phyloP scores from a whole-genome alignment of 2,329 filamentous ascomycete genomes.

The Camptophora hylomeconis region DNA sequence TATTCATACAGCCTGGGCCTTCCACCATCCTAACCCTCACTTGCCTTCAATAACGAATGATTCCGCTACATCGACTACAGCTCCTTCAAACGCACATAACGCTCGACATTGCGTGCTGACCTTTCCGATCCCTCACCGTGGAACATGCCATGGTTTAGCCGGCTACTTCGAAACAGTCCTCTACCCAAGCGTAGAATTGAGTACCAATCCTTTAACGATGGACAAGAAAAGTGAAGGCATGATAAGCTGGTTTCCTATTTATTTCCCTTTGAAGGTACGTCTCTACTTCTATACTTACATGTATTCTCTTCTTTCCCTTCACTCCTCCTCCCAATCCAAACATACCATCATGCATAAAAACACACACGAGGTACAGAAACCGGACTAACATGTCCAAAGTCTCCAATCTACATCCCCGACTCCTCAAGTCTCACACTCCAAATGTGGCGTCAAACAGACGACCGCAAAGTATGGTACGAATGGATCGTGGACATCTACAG shows the following conservation, averaged over 20 bases:
- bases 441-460: slow-evolving; percentile 94
- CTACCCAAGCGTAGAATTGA: slow-evolving; percentile 71
- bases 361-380: too few species aligned
- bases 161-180: slow-evolving; percentile 97
- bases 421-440: slow-evolving; percentile 75
- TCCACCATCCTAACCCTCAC: slow-evolving; percentile 23
- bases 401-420: slow-evolving; percentile 72
- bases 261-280: slow-evolving; percentile 83
- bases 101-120: slow-evolving; percentile 62
- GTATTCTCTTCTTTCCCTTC: slow-evolving; percentile 1
- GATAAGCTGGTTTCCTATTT: slow-evolving; percentile 99
- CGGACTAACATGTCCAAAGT: too few species aligned
- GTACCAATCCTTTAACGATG: slow-evolving; percentile 84
- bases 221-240: slow-evolving; percentile 89
- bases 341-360: slow-evolving; percentile 1
- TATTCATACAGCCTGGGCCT: slow-evolving; percentile 33
- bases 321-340: neutral
- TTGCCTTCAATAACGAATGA: slow-evolving; percentile 22
- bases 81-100: slow-evolving; percentile 68
- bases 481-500: slow-evolving; percentile 83
- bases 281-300: slow-evolving; percentile 1
- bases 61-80: slow-evolving; percentile 28
- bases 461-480: slow-evolving; percentile 96
- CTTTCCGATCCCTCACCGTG: slow-evolving; percentile 66
- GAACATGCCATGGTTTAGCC: slow-evolving; percentile 78